Conservation (phyloP, 2,329 filamentous ascomycete genomes). For the Aspergillus sp. region DNA sequence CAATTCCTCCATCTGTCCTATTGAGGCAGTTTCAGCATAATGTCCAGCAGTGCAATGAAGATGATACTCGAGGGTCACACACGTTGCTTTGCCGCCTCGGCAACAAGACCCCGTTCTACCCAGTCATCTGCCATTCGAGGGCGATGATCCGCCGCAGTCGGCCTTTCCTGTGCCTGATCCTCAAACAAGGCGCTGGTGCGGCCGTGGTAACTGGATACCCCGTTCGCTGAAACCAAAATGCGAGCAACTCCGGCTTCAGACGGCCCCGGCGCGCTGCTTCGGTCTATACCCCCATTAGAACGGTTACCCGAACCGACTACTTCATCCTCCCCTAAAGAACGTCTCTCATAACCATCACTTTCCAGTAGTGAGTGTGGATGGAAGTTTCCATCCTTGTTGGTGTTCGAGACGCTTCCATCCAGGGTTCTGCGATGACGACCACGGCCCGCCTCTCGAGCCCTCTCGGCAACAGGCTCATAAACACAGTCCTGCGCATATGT, state of each 20-base stretch:
- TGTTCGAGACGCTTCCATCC: not conserved
- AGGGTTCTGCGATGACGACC: not conserved
- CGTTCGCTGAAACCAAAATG: slow-evolving; percentile 26
- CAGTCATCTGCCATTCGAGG: not conserved
- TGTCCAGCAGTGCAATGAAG: not conserved
- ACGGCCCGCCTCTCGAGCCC: not conserved
- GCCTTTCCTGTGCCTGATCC: not conserved
- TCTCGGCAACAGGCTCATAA: not conserved
- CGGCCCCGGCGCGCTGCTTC: slow-evolving; percentile 15
- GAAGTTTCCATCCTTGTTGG: not conserved
- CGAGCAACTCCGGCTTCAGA: slow-evolving; percentile 11
- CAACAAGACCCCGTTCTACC: not conserved
- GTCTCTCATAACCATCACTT: not conserved
- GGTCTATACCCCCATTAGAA: not conserved
- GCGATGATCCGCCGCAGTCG: not conserved
- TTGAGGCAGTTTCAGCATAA: not conserved
- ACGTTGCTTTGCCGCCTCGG: not conserved
- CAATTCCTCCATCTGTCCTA: slow-evolving; percentile 51
- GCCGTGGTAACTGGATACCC: slow-evolving; percentile 19
- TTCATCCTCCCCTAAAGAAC: not conserved
- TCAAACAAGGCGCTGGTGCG: not conserved
- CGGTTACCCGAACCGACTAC: not conserved
- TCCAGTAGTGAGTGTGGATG: not conserved
- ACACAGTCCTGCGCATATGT: slow-evolving; percentile 47
- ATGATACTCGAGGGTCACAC: not conserved